These are phyloP conservation scores for Dictyostelium discoideum DNA, from an alignment of 78 protist species.

Conservation along the genomic window DNA sequence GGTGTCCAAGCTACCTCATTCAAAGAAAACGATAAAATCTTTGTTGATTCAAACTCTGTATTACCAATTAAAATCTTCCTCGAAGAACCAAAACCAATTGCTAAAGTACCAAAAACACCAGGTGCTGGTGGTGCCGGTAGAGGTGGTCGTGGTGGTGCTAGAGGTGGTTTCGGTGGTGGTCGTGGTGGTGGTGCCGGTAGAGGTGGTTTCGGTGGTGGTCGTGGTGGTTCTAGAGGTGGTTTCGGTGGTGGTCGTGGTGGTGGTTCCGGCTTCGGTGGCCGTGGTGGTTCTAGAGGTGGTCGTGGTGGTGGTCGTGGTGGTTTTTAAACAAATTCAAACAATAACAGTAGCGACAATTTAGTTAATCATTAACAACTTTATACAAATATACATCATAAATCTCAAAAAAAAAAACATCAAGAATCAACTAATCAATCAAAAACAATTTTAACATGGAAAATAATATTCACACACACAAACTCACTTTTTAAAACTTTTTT, in stretches of 20 bases:
- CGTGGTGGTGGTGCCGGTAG: constrained; percentile 31
- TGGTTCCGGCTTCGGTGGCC: not conserved
- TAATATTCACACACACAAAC: not conserved
- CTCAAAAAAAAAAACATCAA: not conserved
- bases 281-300: constrained; percentile 10
- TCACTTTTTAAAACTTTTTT: not conserved
- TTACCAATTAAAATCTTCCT: constrained; percentile 51
- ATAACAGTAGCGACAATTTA: too few relatives aligned
- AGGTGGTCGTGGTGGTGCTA: constrained; percentile 11
- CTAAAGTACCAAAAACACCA: constrained; percentile 11
- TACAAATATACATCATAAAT: not conserved
- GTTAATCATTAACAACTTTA: not conserved
- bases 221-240: constrained; percentile 3
- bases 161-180: constrained; percentile 44
- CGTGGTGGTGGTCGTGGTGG: constrained; percentile 18
- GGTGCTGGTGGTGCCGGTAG: too few relatives aligned
- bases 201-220: constrained; percentile 11
- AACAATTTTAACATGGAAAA: not conserved
- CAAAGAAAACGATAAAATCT: constrained; percentile 66
- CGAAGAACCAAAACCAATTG: constrained; percentile 66
- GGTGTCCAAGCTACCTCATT: constrained; percentile 80
- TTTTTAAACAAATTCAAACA: not conserved
- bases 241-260: constrained; percentile 8
- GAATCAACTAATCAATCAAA: not conserved
- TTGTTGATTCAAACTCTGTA: constrained; percentile 23